phyloP scores from a whole-genome alignment of 139 green algal genomes.

The Diplosphaera chodatii region DNA sequence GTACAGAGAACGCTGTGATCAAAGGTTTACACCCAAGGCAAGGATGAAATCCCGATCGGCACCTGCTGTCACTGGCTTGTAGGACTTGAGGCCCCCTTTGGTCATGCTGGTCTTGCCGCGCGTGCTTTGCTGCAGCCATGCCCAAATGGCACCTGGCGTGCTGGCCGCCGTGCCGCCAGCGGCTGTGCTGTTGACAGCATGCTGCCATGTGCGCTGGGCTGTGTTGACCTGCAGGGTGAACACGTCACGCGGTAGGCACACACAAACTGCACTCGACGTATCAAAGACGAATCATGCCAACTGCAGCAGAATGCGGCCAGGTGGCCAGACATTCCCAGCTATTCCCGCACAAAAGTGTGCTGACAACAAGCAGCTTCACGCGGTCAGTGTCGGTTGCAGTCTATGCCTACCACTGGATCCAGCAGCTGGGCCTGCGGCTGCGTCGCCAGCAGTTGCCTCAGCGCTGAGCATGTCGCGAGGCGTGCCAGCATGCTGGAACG shows the following conservation, averaged over 20 bases:
- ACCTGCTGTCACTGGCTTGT: background rate
- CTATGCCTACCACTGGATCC: background rate
- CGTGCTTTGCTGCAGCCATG: background rate
- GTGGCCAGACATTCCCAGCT: too few relatives aligned
- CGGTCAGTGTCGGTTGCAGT: too few relatives aligned
- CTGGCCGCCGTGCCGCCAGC: background rate
- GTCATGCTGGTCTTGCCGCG: background rate
- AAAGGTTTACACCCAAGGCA: too few relatives aligned
- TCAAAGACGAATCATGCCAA: too few relatives aligned
- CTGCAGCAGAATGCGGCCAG: too few relatives aligned
- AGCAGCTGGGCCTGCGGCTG: background rate
- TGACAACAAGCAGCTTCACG: too few relatives aligned
- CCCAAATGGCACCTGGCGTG: background rate
- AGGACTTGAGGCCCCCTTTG: background rate
- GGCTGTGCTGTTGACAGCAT: background rate
- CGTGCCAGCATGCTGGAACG: background rate
- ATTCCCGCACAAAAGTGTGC: too few relatives aligned
- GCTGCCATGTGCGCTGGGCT: background rate
- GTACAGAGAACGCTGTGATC: too few relatives aligned
- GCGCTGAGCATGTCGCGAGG: background rate
- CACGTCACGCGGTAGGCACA: too few relatives aligned
- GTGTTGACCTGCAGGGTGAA: too few relatives aligned
- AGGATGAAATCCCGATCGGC: too few relatives aligned
- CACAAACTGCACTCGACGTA: too few relatives aligned
- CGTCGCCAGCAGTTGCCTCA: background rate